Evolutionary conservation across 345 rosid genomes (phyloP).

Genomic region (Salix udensis): DNA sequence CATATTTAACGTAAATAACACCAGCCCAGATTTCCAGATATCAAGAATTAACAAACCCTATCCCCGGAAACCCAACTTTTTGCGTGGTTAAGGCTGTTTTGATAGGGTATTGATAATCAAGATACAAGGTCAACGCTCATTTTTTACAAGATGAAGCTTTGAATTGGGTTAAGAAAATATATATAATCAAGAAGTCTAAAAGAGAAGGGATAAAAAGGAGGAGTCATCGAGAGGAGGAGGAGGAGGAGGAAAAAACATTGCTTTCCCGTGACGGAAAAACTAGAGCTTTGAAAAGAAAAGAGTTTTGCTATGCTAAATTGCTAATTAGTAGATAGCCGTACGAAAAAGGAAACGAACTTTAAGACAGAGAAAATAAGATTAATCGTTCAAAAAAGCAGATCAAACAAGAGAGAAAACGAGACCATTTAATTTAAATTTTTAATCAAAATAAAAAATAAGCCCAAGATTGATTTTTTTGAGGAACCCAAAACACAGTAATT

Average conservation of each 20-base stretch:
- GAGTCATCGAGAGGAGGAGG: background rate
- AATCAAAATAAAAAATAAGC: background rate
- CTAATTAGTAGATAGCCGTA: background rate
- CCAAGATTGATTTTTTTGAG: background rate
- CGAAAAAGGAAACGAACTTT: conserved; percentile 4
- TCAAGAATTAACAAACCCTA: conserved; percentile 12
- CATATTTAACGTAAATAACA: conserved; percentile 1
- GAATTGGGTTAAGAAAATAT: background rate
- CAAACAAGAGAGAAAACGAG: conserved; percentile 5
- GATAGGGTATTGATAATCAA: background rate
- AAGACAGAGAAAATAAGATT: conserved; percentile 11
- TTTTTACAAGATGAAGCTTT: background rate
- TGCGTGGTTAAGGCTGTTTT: background rate
- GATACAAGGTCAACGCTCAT: conserved; percentile 9
- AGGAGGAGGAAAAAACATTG: background rate
- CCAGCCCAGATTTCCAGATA: conserved; percentile 3
- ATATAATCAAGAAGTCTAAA: background rate
- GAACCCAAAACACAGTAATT: background rate
- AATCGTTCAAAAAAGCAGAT: conserved; percentile 11
- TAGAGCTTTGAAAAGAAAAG: background rate
- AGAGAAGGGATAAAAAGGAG: background rate
- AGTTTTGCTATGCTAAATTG: background rate
- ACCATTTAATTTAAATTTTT: background rate
- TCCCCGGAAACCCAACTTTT: background rate
- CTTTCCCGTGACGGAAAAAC: background rate